These are phyloP conservation scores for Mucuna pruriens DNA, from an alignment of 306 rosid genomes.

Conservation along the genomic window DNA sequence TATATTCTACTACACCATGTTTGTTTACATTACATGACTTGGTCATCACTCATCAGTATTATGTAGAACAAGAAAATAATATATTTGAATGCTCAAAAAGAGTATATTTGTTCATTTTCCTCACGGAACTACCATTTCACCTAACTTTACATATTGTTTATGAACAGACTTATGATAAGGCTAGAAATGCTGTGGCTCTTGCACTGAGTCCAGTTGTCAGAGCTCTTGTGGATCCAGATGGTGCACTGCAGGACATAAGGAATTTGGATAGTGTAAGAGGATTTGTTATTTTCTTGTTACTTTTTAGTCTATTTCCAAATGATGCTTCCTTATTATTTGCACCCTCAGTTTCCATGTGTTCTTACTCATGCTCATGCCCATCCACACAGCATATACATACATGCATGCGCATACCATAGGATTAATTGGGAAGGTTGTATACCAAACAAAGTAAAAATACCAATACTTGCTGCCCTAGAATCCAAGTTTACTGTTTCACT, in stretches of 20 bases:
- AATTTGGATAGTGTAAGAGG: constrained; percentile 85
- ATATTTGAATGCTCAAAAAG: neutral
- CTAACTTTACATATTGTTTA: constrained; percentile 33
- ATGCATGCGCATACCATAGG: neutral
- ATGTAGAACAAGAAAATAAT: constrained; percentile 17
- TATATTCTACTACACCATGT: constrained; percentile 17
- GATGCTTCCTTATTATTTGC: constrained; percentile 15
- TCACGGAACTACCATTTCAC: neutral
- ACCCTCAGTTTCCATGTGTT: neutral
- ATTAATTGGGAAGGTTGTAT: neutral
- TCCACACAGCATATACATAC: constrained; percentile 1
- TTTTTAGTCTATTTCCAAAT: constrained; percentile 17
- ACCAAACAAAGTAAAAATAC: neutral
- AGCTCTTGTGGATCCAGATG: constrained; percentile 97
- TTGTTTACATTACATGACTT: constrained; percentile 30
- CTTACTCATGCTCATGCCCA: neutral
- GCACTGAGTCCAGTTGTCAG: constrained; percentile 96
- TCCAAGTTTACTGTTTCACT: constrained; percentile 4
- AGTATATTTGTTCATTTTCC: neutral
- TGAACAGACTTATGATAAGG: constrained; percentile 91
- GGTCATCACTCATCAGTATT: constrained; percentile 5
- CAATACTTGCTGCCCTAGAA: neutral
- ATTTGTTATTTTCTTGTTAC: constrained; percentile 25
- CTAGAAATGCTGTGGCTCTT: constrained; percentile 96
- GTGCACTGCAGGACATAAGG: constrained; percentile 87